phyloP scores from a whole-genome alignment of 2,329 filamentous ascomycete species.

The Diplodia sapinea region DNA sequence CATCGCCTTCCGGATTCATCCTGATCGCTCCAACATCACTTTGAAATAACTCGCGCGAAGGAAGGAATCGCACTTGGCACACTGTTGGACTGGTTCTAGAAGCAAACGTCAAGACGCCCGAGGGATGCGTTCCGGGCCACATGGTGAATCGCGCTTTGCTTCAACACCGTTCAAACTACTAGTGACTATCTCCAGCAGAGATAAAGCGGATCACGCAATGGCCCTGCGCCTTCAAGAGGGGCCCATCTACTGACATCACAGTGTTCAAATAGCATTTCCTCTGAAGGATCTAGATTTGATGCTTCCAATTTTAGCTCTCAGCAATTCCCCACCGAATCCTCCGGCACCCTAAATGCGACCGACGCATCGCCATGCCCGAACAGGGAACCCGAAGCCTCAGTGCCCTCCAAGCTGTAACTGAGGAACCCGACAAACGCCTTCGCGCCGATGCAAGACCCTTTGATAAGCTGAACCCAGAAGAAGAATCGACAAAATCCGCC shows the following conservation, averaged over 20 bases:
- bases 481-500: conserved; percentile 24
- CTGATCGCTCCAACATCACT: not conserved
- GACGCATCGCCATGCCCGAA: conserved; percentile 8
- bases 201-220: not conserved
- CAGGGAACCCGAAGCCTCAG: conserved; percentile 6
- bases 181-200: not conserved
- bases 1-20: not conserved
- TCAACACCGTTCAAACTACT: not conserved
- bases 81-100: not conserved
- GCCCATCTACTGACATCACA: conserved; percentile 1
- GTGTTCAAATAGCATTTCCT: not conserved
- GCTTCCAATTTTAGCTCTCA: conserved; percentile 28
- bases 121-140: conserved; percentile 1
- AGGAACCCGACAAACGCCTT: conserved; percentile 25
- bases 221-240: not conserved
- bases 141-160: not conserved
- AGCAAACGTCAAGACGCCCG: not conserved
- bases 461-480: not conserved
- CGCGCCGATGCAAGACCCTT: conserved; percentile 28
- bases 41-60: not conserved
- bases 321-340: conserved; percentile 18
- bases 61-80: not conserved
- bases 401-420: not conserved
- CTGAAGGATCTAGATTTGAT: conserved; percentile 29
- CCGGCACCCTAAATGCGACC: conserved; percentile 20